These are phyloP conservation scores for Fusarium palustre DNA, from an alignment of 2,329 filamentous ascomycete genomes.

Conservation along the genomic window DNA sequence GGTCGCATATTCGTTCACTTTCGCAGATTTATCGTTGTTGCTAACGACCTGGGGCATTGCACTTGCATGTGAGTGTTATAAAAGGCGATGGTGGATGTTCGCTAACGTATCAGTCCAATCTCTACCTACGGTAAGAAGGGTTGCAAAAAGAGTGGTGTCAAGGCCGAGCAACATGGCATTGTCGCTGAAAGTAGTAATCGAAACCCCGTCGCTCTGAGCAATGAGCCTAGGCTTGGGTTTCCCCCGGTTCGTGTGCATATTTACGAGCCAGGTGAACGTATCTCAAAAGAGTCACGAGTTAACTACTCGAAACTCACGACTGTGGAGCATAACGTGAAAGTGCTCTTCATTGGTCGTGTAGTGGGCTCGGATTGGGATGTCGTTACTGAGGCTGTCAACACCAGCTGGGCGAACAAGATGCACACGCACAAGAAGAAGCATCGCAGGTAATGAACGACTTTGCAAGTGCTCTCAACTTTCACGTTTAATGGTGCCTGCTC, in stretches of 20 bases:
- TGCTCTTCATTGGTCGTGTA: constrained; percentile 68
- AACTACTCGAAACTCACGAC: constrained; percentile 69
- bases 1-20: constrained; percentile 62
- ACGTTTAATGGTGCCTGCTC: constrained; percentile 44
- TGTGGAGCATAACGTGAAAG: constrained; percentile 68
- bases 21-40: constrained; percentile 67
- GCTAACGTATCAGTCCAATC: constrained; percentile 60
- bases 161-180: constrained; percentile 65
- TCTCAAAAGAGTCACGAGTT: constrained; percentile 64
- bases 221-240: constrained; percentile 63
- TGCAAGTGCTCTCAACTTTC: constrained; percentile 32
- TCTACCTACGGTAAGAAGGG: constrained; percentile 65
- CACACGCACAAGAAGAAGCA: constrained; percentile 52
- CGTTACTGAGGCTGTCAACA: constrained; percentile 60
- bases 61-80: constrained; percentile 64
- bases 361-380: constrained; percentile 54
- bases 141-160: constrained; percentile 65
- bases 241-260: constrained; percentile 59
- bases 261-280: constrained; percentile 56
- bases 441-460: constrained; percentile 27
- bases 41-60: constrained; percentile 64
- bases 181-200: constrained; percentile 54
- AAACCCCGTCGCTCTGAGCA: constrained; percentile 50
- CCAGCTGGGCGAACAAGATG: constrained; percentile 62
- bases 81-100: not conserved